Percentiles rank a stretch among this genome's conserved stretches.
Conservation (phyloP, 192 early-diverging fungal species). For the Coemansia sp. region DNA sequence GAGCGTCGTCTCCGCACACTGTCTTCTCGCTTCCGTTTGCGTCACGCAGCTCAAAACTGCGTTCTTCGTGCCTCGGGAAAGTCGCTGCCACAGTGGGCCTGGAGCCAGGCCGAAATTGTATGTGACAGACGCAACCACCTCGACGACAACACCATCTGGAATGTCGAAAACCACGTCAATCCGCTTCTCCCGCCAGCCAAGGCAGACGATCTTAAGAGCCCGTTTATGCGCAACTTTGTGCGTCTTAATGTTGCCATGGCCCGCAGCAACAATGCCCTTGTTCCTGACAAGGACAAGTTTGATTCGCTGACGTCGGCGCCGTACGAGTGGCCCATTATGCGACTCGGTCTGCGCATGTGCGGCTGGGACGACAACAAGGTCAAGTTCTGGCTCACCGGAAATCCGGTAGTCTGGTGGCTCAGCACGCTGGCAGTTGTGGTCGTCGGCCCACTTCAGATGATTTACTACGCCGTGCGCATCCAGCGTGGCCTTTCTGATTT, state of each 20-base stretch:
- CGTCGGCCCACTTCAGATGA: constrained; percentile 23
- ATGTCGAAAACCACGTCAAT: constrained; percentile 87
- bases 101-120: constrained; percentile 89
- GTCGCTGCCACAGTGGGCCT: constrained; percentile 95
- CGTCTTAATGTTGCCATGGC: constrained; percentile 66
- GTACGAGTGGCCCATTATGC: constrained; percentile 84
- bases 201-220: constrained; percentile 60
- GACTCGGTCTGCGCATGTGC: constrained; percentile 79
- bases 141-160: constrained; percentile 83
- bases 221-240: constrained; percentile 81
- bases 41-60: constrained; percentile 71
- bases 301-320: constrained; percentile 77
- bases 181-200: constrained; percentile 63
- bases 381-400: constrained; percentile 93
- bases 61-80: constrained; percentile 70
- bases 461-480: constrained; percentile 61
- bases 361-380: constrained; percentile 79
- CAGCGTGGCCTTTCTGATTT: constrained; percentile 51
- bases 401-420: constrained; percentile 91
- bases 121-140: constrained; percentile 71
- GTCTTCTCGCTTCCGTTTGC: constrained; percentile 77
- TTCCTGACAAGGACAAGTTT: constrained; percentile 59
- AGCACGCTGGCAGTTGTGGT: constrained; percentile 49
- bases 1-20: constrained; percentile 65
- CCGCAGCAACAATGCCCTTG: constrained; percentile 83